phyloP scores from a whole-genome alignment of 2,329 filamentous ascomycete species.

The Sclerotinia glacialis region DNA sequence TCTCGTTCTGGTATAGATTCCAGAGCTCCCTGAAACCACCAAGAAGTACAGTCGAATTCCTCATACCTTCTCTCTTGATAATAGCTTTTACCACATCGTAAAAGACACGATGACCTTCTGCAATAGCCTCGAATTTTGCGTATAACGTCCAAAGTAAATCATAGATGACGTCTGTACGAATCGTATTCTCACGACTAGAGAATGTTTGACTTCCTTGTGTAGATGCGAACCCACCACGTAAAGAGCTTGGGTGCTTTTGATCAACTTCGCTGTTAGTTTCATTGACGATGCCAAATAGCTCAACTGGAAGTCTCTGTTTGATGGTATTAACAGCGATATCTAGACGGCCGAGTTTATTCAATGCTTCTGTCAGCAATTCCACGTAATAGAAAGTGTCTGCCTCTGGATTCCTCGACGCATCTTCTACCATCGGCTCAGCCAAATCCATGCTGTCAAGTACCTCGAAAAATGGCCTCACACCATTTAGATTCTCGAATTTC shows the following conservation, averaged over 20 bases:
- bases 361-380: conserved; percentile 77
- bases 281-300: conserved; percentile 89
- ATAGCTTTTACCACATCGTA: conserved; percentile 90
- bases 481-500: conserved; percentile 46
- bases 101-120: conserved; percentile 88
- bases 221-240: conserved; percentile 53
- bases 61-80: conserved; percentile 70
- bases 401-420: conserved; percentile 89
- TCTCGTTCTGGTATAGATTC: conserved; percentile 98
- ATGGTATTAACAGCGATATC: conserved; percentile 85
- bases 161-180: conserved; percentile 80
- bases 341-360: conserved; percentile 84
- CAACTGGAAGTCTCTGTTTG: conserved; percentile 88
- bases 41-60: conserved; percentile 64
- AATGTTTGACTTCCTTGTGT: conserved; percentile 60
- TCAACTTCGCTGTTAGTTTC: conserved; percentile 94
- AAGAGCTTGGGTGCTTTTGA: conserved; percentile 81
- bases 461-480: conserved; percentile 52
- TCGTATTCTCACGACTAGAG: conserved; percentile 67
- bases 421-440: conserved; percentile 67
- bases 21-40: conserved; percentile 94
- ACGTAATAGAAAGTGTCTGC: conserved; percentile 95
- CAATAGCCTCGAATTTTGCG: conserved; percentile 95
- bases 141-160: conserved; percentile 91
- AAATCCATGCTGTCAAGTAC: conserved; percentile 61